Evolutionary conservation across 148 eudicot genomes (phyloP).

Genomic region (Nepenthes mirabilis): DNA sequence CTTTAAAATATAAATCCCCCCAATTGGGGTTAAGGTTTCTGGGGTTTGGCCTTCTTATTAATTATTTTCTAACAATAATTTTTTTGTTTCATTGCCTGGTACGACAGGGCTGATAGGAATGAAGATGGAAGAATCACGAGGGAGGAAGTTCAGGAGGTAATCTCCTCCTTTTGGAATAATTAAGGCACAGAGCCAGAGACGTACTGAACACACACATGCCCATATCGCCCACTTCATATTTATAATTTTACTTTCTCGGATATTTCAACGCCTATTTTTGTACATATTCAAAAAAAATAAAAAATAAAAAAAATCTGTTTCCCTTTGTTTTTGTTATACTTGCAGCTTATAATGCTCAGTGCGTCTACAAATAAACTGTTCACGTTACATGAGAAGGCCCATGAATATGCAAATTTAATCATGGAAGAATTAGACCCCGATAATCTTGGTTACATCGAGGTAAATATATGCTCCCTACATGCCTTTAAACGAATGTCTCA

Average conservation of each 20-base stretch:
- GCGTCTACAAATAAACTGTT: conserved; percentile 53
- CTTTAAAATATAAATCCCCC: too few relatives aligned
- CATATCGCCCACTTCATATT: neutral
- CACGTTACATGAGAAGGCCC: too few relatives aligned
- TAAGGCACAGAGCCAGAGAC: neutral
- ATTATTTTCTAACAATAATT: neutral
- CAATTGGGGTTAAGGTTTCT: too few relatives aligned
- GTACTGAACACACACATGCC: neutral
- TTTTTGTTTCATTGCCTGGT: neutral
- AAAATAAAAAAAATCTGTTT: neutral
- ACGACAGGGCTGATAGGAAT: conserved; percentile 73
- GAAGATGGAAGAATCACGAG: conserved; percentile 88
- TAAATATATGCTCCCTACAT: conserved; percentile 5
- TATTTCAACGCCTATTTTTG: neutral
- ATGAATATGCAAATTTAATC: conserved; percentile 11
- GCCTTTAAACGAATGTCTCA: neutral
- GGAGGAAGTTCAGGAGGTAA: conserved; percentile 91
- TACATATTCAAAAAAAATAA: neutral
- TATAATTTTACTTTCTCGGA: too few relatives aligned
- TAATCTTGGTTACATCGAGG: conserved; percentile 88
- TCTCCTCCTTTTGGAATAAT: neutral
- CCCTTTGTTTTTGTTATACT: neutral
- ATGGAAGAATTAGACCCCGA: conserved; percentile 97
- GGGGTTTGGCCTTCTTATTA: too few relatives aligned
- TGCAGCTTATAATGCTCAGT: conserved; percentile 85